A percentile compares a stretch with the other conserved stretches of the same genome.
Conservation (phyloP, 352 stramenopile species). For the Paralagenidium karlingii region DNA sequence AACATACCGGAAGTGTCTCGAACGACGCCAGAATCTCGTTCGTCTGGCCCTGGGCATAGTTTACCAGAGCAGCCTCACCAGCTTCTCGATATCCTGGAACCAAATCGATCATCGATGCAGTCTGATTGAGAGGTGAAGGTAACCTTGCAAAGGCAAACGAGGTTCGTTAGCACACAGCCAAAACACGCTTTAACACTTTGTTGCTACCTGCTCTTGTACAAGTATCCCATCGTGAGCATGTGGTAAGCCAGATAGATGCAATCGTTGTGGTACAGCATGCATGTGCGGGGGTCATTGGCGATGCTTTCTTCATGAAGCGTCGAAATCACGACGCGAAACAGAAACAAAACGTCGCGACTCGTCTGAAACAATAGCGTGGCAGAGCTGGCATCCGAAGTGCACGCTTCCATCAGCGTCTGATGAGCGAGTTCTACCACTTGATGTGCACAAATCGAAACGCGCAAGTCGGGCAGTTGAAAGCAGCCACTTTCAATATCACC, state of each 20-base stretch:
- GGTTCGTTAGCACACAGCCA: neutral
- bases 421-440: constrained; percentile 52
- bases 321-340: constrained; percentile 54
- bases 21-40: constrained; percentile 29
- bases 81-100: constrained; percentile 47
- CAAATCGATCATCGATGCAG: constrained; percentile 71
- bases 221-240: constrained; percentile 57
- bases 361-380: constrained; percentile 66
- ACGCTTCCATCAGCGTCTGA: constrained; percentile 49
- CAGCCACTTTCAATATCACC: constrained; percentile 3
- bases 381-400: constrained; percentile 19
- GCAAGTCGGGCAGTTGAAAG: constrained; percentile 56
- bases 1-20: constrained; percentile 27
- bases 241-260: constrained; percentile 72
- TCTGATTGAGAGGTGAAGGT: constrained; percentile 34
- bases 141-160: constrained; percentile 13
- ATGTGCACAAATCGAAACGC: constrained; percentile 33
- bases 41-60: constrained; percentile 20
- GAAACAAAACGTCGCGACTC: constrained; percentile 54
- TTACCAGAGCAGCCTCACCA: constrained; percentile 35
- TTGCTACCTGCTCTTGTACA: constrained; percentile 53
- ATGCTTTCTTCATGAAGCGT: constrained; percentile 60
- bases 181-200: neutral
- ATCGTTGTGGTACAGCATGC: constrained; percentile 81
- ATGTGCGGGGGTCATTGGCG: constrained; percentile 35